phyloP scores from a whole-genome alignment of 148 eudicot genomes.

The Nyssa sinensis region DNA sequence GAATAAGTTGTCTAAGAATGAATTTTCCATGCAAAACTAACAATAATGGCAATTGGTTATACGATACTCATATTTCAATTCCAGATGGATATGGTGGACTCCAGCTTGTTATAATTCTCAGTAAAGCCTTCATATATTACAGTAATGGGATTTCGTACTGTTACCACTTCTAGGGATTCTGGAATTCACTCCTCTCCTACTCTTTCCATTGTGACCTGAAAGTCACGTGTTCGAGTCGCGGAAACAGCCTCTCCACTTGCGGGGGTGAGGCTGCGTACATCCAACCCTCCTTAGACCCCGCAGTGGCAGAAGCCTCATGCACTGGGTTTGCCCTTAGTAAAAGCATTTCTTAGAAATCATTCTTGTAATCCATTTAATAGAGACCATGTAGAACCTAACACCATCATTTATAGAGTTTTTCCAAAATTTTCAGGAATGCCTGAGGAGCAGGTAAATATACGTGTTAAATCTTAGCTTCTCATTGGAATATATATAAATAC shows the following conservation, averaged over 20 bases:
- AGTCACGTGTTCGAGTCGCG: no score
- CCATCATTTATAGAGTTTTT: background rate
- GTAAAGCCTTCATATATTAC: background rate
- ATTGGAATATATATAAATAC: background rate
- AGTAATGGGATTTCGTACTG: background rate
- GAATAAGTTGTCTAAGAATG: background rate
- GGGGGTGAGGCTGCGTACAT: no score
- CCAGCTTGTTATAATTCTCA: background rate
- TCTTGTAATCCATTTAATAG: background rate
- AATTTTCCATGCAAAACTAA: no score
- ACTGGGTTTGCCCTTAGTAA: no score
- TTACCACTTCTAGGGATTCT: background rate
- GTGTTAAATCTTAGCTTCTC: background rate
- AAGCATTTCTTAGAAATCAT: background rate
- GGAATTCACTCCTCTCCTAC: background rate
- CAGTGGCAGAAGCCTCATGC: no score
- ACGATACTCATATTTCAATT: background rate
- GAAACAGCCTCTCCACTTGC: no score
- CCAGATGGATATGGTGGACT: background rate
- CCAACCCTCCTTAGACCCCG: no score
- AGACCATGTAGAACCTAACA: background rate
- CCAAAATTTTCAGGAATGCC: background rate
- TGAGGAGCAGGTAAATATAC: background rate
- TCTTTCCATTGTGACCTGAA: no score
- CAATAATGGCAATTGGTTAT: background rate